Evolutionary conservation across 2,329 filamentous ascomycete genomes (phyloP).

Genomic region (Phialocephala sp.): DNA sequence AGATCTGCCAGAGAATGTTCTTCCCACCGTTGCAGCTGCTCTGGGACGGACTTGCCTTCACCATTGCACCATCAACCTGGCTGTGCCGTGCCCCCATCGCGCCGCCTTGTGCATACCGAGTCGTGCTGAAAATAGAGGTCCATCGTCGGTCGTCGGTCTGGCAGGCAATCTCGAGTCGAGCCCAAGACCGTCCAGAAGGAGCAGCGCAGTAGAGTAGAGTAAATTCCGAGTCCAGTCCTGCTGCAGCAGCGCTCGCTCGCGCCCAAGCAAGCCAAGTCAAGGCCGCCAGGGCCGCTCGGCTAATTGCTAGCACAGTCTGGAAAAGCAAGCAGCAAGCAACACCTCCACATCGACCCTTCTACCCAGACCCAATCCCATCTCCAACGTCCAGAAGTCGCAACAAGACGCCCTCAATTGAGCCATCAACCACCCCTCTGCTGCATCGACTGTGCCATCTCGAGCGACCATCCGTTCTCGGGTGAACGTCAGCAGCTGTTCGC

Average conservation of each 20-base stretch:
- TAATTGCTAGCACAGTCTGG: neutral
- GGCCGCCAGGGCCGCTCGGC: neutral
- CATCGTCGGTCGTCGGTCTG: no score
- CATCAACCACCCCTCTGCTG: conserved; percentile 1
- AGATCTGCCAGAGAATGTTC: conserved; percentile 11
- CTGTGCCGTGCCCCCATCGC: neutral
- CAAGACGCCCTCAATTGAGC: conserved; percentile 6
- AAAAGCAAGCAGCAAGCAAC: conserved; percentile 1
- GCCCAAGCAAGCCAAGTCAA: no score
- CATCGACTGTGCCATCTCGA: conserved; percentile 1
- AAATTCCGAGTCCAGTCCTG: no score
- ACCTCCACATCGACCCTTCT: conserved; percentile 11
- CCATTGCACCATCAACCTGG: neutral
- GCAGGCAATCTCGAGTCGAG: no score
- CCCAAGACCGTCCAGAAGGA: no score
- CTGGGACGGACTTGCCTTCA: neutral
- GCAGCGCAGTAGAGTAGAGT: no score
- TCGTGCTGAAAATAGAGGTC: no score
- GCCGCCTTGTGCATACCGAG: no score
- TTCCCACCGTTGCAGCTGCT: neutral
- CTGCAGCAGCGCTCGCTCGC: no score
- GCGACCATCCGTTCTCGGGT: neutral
- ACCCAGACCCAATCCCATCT: conserved; percentile 4
- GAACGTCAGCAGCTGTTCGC: conserved; percentile 3
- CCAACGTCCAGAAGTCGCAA: neutral